Evolutionary conservation across 2,329 filamentous ascomycete genomes (phyloP).

Genomic region (Diaporthe ilicicola): DNA sequence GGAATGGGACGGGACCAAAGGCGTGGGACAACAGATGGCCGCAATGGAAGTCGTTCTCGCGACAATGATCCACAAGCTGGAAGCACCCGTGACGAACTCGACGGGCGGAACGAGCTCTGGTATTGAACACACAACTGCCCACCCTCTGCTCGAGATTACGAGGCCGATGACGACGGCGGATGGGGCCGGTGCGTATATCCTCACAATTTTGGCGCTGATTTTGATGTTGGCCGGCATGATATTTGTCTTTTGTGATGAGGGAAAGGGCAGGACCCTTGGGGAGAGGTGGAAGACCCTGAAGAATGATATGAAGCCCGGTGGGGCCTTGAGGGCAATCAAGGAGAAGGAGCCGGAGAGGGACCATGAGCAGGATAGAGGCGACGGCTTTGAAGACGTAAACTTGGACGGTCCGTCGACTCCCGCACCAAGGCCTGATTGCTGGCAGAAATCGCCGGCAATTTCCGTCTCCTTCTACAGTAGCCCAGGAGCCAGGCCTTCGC

Average conservation of each 20-base stretch:
- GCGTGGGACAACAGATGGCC: constrained; percentile 77
- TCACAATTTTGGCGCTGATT: constrained; percentile 51
- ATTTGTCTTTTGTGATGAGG: constrained; percentile 31
- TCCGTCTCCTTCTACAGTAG: constrained; percentile 15
- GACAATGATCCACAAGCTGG: constrained; percentile 60
- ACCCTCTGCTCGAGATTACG: constrained; percentile 36
- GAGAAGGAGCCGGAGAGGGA: not conserved
- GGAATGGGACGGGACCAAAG: constrained; percentile 65
- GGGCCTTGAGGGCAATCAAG: not conserved
- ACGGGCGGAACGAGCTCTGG: constrained; percentile 68
- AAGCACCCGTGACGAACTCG: constrained; percentile 53
- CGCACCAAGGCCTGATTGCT: not conserved
- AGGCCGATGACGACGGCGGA: constrained; percentile 65
- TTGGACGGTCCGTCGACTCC: constrained; percentile 23
- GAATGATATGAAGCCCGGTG: not conserved
- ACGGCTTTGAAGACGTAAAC: not conserved
- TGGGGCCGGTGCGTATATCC: constrained; percentile 72
- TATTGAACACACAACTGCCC: constrained; percentile 48
- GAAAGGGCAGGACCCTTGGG: not conserved
- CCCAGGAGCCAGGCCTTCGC: not conserved
- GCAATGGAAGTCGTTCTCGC: constrained; percentile 71
- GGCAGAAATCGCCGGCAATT: not conserved
- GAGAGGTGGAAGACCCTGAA: constrained; percentile 25
- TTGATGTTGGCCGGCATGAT: constrained; percentile 22
- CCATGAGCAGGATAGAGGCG: not conserved